These are phyloP conservation scores for Barnettozyma hawaiiensis DNA, from an alignment of 1,139 yeast species.

Conservation along the genomic window DNA sequence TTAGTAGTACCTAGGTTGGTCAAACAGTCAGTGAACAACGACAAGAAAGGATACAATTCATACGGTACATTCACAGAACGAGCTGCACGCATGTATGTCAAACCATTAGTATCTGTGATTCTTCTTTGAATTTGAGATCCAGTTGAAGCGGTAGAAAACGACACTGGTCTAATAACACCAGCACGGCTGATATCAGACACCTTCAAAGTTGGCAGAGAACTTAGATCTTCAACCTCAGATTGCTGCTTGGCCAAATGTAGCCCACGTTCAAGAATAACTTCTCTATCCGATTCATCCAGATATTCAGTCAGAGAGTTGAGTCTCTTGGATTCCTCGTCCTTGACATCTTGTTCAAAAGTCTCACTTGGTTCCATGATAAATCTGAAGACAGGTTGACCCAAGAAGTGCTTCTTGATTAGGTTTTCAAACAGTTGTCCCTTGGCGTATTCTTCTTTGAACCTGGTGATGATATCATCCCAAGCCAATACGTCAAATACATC, in stretches of 20 bases:
- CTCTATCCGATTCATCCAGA: constrained; percentile 52
- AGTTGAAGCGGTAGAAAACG: constrained; percentile 28
- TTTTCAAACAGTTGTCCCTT: constrained; percentile 58
- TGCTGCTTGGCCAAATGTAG: constrained; percentile 56
- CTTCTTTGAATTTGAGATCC: constrained; percentile 33
- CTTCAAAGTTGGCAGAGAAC: constrained; percentile 73
- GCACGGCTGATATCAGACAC: constrained; percentile 63
- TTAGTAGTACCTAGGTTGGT: constrained; percentile 76
- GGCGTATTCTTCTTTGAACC: constrained; percentile 59
- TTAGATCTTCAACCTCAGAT: constrained; percentile 62
- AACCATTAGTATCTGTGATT: constrained; percentile 65
- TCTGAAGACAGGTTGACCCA: constrained; percentile 52
- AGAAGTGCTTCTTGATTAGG: constrained; percentile 48
- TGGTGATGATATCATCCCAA: constrained; percentile 53
- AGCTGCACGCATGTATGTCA: constrained; percentile 62
- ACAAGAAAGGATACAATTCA: constrained; percentile 60
- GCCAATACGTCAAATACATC: constrained; percentile 65
- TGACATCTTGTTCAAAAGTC: constrained; percentile 43
- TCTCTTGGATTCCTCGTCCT: constrained; percentile 51
- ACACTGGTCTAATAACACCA: constrained; percentile 39
- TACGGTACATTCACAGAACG: constrained; percentile 53
- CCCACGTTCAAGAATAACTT: constrained; percentile 57
- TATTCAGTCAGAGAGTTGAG: constrained; percentile 39
- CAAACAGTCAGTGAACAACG: constrained; percentile 73
- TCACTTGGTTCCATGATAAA: constrained; percentile 74